Evolutionary conservation across 495 filamentous ascomycete species (phyloP).

Genomic region (Penicillium manginii): DNA sequence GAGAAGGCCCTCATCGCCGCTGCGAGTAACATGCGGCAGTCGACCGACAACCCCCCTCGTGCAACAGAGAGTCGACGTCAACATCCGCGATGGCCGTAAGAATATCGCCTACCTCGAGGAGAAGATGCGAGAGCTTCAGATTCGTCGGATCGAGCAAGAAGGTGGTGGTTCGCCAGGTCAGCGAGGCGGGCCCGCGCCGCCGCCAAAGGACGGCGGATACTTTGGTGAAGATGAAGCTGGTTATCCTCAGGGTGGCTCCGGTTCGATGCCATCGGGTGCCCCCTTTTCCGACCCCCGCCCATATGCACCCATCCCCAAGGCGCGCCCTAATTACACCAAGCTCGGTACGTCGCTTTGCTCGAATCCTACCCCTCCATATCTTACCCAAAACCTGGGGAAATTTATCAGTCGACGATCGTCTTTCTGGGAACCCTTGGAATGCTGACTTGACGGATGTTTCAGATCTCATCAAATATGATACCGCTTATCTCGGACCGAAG

Average conservation of each 20-base stretch:
- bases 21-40: slow-evolving; percentile 91
- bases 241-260: slow-evolving; percentile 59
- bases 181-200: slow-evolving; percentile 54
- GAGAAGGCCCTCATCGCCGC: slow-evolving; percentile 95
- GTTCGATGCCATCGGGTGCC: slow-evolving; percentile 81
- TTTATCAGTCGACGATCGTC: neutral
- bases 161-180: slow-evolving; percentile 46
- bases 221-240: slow-evolving; percentile 49
- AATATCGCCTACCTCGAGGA: slow-evolving; percentile 95
- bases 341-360: slow-evolving; percentile 66
- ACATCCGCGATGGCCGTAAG: slow-evolving; percentile 89
- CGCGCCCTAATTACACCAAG: slow-evolving; percentile 90
- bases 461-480: slow-evolving; percentile 99
- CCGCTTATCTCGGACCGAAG: slow-evolving; percentile 89
- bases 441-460: slow-evolving; percentile 18
- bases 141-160: slow-evolving; percentile 69
- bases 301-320: slow-evolving; percentile 67
- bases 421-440: slow-evolving; percentile 12
- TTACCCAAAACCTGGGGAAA: slow-evolving; percentile 4
- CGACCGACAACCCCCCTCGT: slow-evolving; percentile 90
- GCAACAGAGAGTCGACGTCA: slow-evolving; percentile 82
- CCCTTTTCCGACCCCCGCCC: slow-evolving; percentile 80
- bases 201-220: slow-evolving; percentile 68
- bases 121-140: slow-evolving; percentile 83
- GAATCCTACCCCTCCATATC: neutral